These are phyloP conservation scores for Mediolabrus comicus DNA, from an alignment of 108 stramenopile species.

Conservation along the genomic window DNA sequence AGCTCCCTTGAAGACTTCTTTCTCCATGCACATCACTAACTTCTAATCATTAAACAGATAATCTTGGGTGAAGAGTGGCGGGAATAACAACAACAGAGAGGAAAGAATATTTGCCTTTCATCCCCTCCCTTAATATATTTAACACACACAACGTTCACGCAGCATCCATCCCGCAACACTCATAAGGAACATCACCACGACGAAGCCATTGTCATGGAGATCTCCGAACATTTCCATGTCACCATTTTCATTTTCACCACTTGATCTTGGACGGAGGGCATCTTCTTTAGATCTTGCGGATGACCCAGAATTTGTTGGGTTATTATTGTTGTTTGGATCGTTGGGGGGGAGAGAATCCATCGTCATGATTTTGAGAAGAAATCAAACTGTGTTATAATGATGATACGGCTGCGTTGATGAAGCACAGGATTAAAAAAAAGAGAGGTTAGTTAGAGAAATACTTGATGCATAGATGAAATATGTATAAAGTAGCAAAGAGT, in stretches of 20 bases:
- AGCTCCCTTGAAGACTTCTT: too few relatives aligned
- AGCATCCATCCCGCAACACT: slow-evolving; percentile 78
- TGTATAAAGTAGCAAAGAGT: too few relatives aligned
- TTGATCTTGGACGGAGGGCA: slow-evolving; percentile 33
- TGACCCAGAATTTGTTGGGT: not conserved
- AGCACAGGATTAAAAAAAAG: not conserved
- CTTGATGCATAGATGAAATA: not conserved
- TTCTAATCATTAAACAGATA: not conserved
- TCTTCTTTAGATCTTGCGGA: slow-evolving; percentile 53
- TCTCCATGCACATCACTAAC: too few relatives aligned
- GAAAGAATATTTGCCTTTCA: not conserved
- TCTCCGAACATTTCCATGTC: slow-evolving; percentile 80
- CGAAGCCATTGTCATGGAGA: slow-evolving; percentile 71
- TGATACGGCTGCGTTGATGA: not conserved
- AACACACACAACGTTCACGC: slow-evolving; percentile 80
- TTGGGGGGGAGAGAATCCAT: slow-evolving; percentile 83
- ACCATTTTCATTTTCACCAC: slow-evolving; percentile 48
- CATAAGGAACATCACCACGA: slow-evolving; percentile 81
- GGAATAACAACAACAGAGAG: not conserved
- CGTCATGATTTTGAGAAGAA: slow-evolving; percentile 2
- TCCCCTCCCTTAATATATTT: slow-evolving; percentile 3
- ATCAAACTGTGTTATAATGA: not conserved
- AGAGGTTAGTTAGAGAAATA: not conserved
- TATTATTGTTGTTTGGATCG: slow-evolving; percentile 70
- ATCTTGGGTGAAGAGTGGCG: not conserved